These are phyloP conservation scores for Pythium rhizo-oryzae DNA, from an alignment of 352 stramenopile species.

Conservation along the genomic window DNA sequence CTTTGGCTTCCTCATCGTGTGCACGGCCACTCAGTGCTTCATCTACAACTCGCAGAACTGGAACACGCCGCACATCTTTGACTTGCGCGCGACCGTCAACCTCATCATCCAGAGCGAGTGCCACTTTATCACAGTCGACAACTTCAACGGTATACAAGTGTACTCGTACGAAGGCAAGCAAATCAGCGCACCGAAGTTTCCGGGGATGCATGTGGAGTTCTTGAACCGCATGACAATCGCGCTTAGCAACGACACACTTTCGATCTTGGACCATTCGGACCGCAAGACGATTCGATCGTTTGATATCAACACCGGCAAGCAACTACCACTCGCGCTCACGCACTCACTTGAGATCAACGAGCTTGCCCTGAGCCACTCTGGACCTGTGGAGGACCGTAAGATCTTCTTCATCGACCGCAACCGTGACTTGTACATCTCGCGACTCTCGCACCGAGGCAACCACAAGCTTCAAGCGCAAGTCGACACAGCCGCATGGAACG, in stretches of 20 bases:
- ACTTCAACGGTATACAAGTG: slow-evolving; percentile 87
- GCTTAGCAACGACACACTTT: slow-evolving; percentile 86
- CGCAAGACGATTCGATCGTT: slow-evolving; percentile 90
- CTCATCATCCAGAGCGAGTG: slow-evolving; percentile 88
- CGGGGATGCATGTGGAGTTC: slow-evolving; percentile 88
- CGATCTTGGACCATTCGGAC: slow-evolving; percentile 90
- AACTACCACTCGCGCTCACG: slow-evolving; percentile 57
- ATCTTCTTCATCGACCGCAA: slow-evolving; percentile 91
- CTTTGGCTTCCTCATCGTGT: slow-evolving; percentile 92
- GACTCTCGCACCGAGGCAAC: slow-evolving; percentile 50
- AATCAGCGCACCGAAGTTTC: slow-evolving; percentile 86
- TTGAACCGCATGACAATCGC: slow-evolving; percentile 86
- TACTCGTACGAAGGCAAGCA: slow-evolving; percentile 94
- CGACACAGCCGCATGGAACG: slow-evolving; percentile 90
- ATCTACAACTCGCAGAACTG: slow-evolving; percentile 92
- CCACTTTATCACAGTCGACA: slow-evolving; percentile 92
- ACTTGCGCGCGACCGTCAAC: slow-evolving; percentile 85
- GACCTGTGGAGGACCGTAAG: slow-evolving; percentile 73
- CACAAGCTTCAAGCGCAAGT: slow-evolving; percentile 92
- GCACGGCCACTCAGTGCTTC: slow-evolving; percentile 92
- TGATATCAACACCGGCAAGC: slow-evolving; percentile 85
- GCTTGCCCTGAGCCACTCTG: slow-evolving; percentile 83
- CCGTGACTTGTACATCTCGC: slow-evolving; percentile 84
- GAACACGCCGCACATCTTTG: slow-evolving; percentile 94
- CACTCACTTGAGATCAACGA: slow-evolving; percentile 84